These are phyloP conservation scores for Rhodocollybia butyracea DNA, from an alignment of 768 basidiomycete genomes.

Conservation along the genomic window DNA sequence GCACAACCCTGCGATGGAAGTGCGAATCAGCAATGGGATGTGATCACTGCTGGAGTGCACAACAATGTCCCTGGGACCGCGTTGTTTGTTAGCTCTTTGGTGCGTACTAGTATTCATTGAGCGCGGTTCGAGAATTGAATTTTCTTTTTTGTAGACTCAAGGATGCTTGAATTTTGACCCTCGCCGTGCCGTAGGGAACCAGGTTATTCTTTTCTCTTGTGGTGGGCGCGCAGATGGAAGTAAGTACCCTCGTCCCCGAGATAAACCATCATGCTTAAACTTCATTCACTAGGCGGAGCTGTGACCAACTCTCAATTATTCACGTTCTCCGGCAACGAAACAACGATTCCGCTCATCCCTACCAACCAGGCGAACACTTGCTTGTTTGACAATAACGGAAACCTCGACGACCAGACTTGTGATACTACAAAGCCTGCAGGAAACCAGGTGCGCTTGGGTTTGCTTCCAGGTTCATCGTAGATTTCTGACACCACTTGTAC, in stretches of 20 bases:
- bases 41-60: slow-evolving; percentile 19
- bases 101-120: background rate
- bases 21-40: slow-evolving; percentile 18
- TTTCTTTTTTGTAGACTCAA: slow-evolving; percentile 10
- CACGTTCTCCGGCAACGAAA: slow-evolving; percentile 10
- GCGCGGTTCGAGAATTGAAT: background rate
- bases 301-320: slow-evolving; percentile 21
- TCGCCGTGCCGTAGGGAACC: slow-evolving; percentile 18
- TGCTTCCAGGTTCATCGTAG: background rate
- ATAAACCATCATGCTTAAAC: too few species aligned
- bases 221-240: slow-evolving; percentile 21
- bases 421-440: slow-evolving; percentile 1
- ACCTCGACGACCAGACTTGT: slow-evolving; percentile 3
- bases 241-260: too few species aligned
- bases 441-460: slow-evolving; percentile 1
- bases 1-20: slow-evolving; percentile 15
- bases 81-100: slow-evolving; percentile 17
- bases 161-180: slow-evolving; percentile 22
- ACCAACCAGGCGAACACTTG: slow-evolving; percentile 5
- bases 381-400: slow-evolving; percentile 8
- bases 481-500: background rate
- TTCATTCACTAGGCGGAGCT: slow-evolving; percentile 1
- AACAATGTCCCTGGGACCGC: slow-evolving; percentile 15
- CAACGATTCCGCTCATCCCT: slow-evolving; percentile 12
- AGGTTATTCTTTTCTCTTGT: slow-evolving; percentile 21